phyloP scores from a whole-genome alignment of 2,329 filamentous ascomycete genomes.

The Neonectria hederae region DNA sequence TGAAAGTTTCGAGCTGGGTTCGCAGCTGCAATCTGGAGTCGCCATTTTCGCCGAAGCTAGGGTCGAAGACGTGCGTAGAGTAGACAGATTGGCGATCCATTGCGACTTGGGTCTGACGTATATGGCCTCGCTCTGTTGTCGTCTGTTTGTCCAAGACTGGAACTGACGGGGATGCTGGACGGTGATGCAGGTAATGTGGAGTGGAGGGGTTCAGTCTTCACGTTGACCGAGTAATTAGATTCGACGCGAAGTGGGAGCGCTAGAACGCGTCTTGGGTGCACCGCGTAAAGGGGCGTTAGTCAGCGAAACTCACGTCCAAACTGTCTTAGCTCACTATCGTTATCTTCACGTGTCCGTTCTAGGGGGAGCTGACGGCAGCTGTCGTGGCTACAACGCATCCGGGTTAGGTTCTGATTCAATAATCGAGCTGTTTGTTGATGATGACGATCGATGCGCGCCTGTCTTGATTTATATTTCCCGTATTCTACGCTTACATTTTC shows the following conservation, averaged over 20 bases:
- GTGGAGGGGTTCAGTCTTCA: slow-evolving; percentile 37
- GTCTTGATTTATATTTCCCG: slow-evolving; percentile 29
- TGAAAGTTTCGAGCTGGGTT: slow-evolving; percentile 85
- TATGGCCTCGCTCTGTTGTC: slow-evolving; percentile 17
- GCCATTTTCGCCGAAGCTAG: slow-evolving; percentile 70
- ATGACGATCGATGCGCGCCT: slow-evolving; percentile 38
- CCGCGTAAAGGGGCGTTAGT: slow-evolving; percentile 17
- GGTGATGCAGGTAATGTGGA: slow-evolving; percentile 35
- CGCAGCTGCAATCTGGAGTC: slow-evolving; percentile 79
- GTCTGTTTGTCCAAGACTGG: slow-evolving; percentile 23
- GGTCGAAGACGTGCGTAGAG: slow-evolving; percentile 81
- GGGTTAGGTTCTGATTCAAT: slow-evolving; percentile 23
- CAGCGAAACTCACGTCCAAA: neutral
- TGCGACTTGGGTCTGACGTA: slow-evolving; percentile 21
- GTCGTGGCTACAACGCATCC: slow-evolving; percentile 37
- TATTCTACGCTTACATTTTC: slow-evolving; percentile 13
- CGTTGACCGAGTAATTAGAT: slow-evolving; percentile 31
- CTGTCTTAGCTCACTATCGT: slow-evolving; percentile 5
- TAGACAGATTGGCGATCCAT: slow-evolving; percentile 94
- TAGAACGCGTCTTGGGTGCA: slow-evolving; percentile 23
- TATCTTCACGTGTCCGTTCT: slow-evolving; percentile 36
- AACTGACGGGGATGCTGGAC: slow-evolving; percentile 22
- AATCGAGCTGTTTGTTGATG: slow-evolving; percentile 29
- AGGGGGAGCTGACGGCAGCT: slow-evolving; percentile 30
- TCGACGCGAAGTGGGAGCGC: slow-evolving; percentile 24